These are phyloP conservation scores for Cladosporium oxysporum DNA, from an alignment of 2,329 filamentous ascomycete genomes.

Conservation along the genomic window DNA sequence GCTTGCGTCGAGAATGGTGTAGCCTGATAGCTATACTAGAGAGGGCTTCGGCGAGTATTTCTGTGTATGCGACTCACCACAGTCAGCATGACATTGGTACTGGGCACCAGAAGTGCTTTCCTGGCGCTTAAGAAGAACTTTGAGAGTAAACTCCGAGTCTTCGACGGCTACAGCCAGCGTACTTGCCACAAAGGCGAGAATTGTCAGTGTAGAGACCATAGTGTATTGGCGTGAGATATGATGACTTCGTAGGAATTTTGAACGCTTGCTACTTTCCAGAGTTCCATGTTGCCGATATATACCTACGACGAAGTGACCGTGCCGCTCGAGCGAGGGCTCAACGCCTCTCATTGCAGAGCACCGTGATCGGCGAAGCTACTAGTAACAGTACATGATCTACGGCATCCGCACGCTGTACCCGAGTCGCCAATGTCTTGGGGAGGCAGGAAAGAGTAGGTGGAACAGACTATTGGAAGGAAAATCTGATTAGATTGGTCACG, in stretches of 20 bases:
- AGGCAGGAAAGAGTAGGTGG: background rate
- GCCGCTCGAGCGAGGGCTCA: background rate
- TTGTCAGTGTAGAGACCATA: background rate
- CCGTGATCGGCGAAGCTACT: background rate
- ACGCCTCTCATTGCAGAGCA: background rate
- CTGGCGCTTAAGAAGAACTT: constrained; percentile 26
- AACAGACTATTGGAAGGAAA: background rate
- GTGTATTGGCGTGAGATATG: background rate
- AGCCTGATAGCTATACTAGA: constrained; percentile 25
- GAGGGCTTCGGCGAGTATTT: background rate
- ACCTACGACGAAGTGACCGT: background rate
- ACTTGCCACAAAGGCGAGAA: constrained; percentile 3
- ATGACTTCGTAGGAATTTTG: background rate
- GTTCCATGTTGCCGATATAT: background rate
- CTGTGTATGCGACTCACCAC: constrained; percentile 31
- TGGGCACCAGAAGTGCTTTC: constrained; percentile 24
- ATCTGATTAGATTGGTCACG: constrained; percentile 2
- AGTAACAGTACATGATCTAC: background rate
- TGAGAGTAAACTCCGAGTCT: background rate
- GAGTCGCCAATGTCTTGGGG: background rate
- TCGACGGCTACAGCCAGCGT: constrained; percentile 3
- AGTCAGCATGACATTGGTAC: constrained; percentile 41
- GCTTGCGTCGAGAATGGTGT: constrained; percentile 32
- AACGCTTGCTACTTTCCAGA: background rate
- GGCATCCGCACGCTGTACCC: background rate